Conservation (phyloP, 306 rosid genomes). For the Acacia confusa region DNA sequence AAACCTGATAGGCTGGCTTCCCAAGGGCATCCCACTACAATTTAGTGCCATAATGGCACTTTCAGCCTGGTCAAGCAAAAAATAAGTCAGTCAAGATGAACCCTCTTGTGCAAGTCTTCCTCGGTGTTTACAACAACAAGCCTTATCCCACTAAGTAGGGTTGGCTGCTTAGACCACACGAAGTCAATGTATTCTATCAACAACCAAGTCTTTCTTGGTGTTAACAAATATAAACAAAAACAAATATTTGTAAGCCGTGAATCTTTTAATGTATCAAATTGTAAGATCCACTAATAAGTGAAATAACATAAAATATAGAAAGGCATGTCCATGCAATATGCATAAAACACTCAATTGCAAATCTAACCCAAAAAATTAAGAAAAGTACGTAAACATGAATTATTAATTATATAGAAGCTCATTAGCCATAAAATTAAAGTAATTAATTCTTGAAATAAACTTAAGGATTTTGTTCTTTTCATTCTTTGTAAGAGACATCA, state of each 20-base stretch:
- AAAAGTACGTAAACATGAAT: not conserved
- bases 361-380: not conserved
- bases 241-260: not conserved
- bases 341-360: not conserved
- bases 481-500: no score
- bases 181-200: no score
- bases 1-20: slow-evolving; percentile 88
- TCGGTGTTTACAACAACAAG: not conserved
- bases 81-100: slow-evolving; percentile 12
- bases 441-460: not conserved
- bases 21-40: slow-evolving; percentile 91
- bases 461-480: not conserved
- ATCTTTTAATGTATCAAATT: not conserved
- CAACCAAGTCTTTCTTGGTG: slow-evolving; percentile 6
- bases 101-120: slow-evolving; percentile 18
- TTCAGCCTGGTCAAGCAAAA: slow-evolving; percentile 70
- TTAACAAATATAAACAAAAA: not conserved
- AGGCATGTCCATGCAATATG: not conserved
- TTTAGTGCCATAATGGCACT: slow-evolving; percentile 88
- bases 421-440: not conserved
- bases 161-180: no score
- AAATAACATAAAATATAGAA: not conserved
- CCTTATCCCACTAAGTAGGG: no score
- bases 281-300: not conserved
- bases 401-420: not conserved